phyloP scores from a whole-genome alignment of 495 filamentous ascomycete genomes.

The Hypoxylon perforatum region DNA sequence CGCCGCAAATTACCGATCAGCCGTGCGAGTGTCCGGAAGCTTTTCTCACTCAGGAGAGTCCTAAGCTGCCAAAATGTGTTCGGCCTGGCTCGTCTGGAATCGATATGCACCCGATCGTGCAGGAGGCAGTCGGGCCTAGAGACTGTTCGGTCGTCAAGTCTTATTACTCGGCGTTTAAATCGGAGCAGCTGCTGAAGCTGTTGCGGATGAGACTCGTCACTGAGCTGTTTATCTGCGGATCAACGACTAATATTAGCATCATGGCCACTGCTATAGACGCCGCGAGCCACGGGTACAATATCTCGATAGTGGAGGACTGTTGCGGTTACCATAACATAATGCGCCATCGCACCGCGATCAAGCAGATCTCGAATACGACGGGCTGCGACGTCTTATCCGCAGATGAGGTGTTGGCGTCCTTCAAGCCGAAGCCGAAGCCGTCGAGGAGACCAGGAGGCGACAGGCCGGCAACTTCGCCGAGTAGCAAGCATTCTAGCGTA shows the following conservation, averaged over 20 bases:
- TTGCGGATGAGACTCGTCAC: conserved; percentile 84
- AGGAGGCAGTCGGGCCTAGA: conserved; percentile 63
- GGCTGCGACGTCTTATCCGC: conserved; percentile 74
- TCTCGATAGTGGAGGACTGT: conserved; percentile 89
- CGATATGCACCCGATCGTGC: conserved; percentile 71
- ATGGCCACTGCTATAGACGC: conserved; percentile 95
- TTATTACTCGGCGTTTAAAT: conserved; percentile 89
- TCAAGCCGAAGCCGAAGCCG: conserved; percentile 34
- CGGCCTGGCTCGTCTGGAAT: conserved; percentile 69
- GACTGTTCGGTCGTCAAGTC: conserved; percentile 82
- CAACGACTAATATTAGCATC: conserved; percentile 87
- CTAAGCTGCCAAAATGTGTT: conserved; percentile 66
- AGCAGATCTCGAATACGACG: conserved; percentile 78
- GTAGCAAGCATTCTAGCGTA: conserved; percentile 83
- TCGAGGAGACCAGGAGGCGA: conserved; percentile 28
- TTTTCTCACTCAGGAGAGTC: conserved; percentile 54
- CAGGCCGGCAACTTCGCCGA: conserved; percentile 53
- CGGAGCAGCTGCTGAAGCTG: conserved; percentile 73
- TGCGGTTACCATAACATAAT: conserved; percentile 80
- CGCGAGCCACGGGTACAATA: conserved; percentile 83
- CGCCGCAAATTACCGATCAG: conserved; percentile 23
- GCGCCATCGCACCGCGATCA: conserved; percentile 80
- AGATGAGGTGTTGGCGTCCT: conserved; percentile 64
- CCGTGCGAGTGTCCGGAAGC: conserved; percentile 42
- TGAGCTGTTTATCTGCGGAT: conserved; percentile 90